A percentile compares a stretch with the other conserved stretches of the same genome.
Conservation (phyloP, 2,329 filamentous ascomycete genomes). For the Eutypella sp. region DNA sequence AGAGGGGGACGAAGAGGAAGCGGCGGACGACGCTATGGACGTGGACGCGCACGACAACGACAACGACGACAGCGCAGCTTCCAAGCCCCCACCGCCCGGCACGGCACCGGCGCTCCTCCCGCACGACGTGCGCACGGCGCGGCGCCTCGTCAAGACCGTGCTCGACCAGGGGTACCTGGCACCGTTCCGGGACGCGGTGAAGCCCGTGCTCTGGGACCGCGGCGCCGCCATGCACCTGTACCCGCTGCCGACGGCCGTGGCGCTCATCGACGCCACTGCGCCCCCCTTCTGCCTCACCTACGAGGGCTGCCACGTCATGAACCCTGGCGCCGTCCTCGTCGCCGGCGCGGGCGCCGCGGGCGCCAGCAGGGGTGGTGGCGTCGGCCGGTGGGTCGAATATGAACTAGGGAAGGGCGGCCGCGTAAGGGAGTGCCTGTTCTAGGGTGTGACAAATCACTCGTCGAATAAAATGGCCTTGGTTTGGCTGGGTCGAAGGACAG, state of each 20-base stretch:
- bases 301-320: slow-evolving; percentile 93
- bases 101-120: slow-evolving; percentile 29
- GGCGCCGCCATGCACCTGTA: slow-evolving; percentile 73
- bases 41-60: slow-evolving; percentile 13
- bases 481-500: no score
- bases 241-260: slow-evolving; percentile 77
- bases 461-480: no score
- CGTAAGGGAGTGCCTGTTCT: slow-evolving; percentile 60
- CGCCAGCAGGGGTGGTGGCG: slow-evolving; percentile 60
- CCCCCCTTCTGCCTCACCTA: slow-evolving; percentile 85
- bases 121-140: slow-evolving; percentile 54
- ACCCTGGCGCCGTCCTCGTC: slow-evolving; percentile 75
- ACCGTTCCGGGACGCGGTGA: slow-evolving; percentile 73
- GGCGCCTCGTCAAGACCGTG: slow-evolving; percentile 82
- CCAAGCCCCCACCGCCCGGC: slow-evolving; percentile 33
- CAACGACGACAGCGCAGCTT: slow-evolving; percentile 29
- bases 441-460: no score
- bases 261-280: slow-evolving; percentile 76
- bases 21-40: slow-evolving; percentile 23
- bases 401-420: slow-evolving; percentile 60
- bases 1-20: slow-evolving; percentile 29
- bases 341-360: slow-evolving; percentile 68
- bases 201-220: slow-evolving; percentile 90
- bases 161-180: slow-evolving; percentile 86
- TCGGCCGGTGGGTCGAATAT: slow-evolving; percentile 85